These are phyloP conservation scores for Pestalotiopsis sp. DNA, from an alignment of 2,329 filamentous ascomycete species.

Conservation along the genomic window DNA sequence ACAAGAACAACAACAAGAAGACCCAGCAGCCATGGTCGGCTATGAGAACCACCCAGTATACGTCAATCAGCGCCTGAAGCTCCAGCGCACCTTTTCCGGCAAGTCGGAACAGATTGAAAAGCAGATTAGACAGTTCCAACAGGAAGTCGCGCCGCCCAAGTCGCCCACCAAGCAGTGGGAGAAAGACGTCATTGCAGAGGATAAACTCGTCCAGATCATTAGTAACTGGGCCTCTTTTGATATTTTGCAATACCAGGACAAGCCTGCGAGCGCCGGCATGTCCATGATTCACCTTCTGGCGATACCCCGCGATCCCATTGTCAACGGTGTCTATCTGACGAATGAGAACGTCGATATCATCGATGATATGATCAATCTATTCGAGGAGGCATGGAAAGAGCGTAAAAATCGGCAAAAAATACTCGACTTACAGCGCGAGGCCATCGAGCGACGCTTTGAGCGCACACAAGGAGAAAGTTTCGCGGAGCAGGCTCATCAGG, in stretches of 20 bases:
- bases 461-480: not conserved
- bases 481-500: not conserved
- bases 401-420: not conserved
- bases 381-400: not conserved
- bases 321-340: slow-evolving; percentile 4
- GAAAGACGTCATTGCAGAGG: not conserved
- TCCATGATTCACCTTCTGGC: slow-evolving; percentile 11
- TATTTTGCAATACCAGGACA: slow-evolving; percentile 10
- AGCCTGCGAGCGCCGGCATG: slow-evolving; percentile 8
- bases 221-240: slow-evolving; percentile 12
- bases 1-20: not conserved
- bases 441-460: slow-evolving; percentile 1
- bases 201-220: slow-evolving; percentile 1
- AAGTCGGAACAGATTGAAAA: not conserved
- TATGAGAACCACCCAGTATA: not conserved
- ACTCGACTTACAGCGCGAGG: not conserved
- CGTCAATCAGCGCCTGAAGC: not conserved
- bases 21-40: not conserved
- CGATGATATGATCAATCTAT: slow-evolving; percentile 8
- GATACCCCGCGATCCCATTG: not conserved
- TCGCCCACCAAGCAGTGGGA: not conserved
- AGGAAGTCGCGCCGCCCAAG: not conserved
- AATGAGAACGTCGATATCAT: not conserved
- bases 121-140: not conserved
- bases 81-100: not conserved